Percentiles rank a stretch among this genome's conserved stretches.
These are phyloP conservation scores for Hypericum androsaemum DNA, from an alignment of 345 rosid genomes.

Conservation along the genomic window DNA sequence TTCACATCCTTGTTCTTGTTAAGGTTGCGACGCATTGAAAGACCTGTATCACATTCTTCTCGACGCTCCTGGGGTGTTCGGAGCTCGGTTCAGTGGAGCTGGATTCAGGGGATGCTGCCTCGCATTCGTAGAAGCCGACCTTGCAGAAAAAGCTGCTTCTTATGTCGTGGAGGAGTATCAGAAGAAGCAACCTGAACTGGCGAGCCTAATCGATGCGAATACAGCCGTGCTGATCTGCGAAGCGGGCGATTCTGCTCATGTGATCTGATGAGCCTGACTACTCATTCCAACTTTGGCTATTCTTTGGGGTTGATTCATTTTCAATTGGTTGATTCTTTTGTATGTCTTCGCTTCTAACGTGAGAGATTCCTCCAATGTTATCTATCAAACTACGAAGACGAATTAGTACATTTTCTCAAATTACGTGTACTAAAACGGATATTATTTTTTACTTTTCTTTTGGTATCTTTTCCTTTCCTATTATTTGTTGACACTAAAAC, in stretches of 20 bases:
- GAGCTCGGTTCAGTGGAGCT: conserved; percentile 91
- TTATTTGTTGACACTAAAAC: no score
- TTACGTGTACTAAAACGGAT: no score
- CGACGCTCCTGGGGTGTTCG: conserved; percentile 70
- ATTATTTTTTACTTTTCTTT: no score
- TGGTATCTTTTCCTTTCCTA: no score
- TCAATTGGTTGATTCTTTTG: no score
- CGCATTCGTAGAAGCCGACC: conserved; percentile 52
- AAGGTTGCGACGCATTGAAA: conserved; percentile 77
- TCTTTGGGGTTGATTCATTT: no score
- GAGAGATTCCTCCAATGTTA: no score
- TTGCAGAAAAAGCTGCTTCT: conserved; percentile 54
- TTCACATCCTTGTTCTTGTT: background rate
- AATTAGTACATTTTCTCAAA: no score
- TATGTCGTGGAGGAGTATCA: conserved; percentile 52
- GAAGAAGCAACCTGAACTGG: conserved; percentile 55
- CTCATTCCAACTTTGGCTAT: no score
- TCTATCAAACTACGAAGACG: no score
- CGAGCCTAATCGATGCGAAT: conserved; percentile 32
- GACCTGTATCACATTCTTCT: conserved; percentile 51
- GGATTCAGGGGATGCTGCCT: conserved; percentile 92
- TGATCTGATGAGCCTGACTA: conserved; percentile 28
- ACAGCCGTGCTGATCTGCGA: conserved; percentile 58
- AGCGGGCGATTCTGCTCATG: conserved; percentile 57
- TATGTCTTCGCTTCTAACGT: no score